These are phyloP conservation scores for Kwoniella botswanensis DNA, from an alignment of 768 basidiomycete genomes.

Conservation along the genomic window DNA sequence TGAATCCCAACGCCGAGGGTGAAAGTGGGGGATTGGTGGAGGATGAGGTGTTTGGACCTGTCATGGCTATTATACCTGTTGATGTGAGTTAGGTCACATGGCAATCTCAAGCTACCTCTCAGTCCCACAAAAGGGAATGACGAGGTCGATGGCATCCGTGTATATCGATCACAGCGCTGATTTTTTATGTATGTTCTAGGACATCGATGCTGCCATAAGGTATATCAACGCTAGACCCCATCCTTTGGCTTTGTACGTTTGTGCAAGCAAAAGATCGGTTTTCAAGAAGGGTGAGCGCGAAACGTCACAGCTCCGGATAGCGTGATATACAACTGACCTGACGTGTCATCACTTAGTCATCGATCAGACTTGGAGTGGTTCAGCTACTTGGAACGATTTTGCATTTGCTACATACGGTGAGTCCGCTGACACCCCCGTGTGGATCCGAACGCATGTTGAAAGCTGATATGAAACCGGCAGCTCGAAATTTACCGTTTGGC, in stretches of 20 bases:
- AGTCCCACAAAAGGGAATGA: neutral
- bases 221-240: constrained; percentile 51
- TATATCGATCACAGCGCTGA: too few relatives aligned
- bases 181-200: constrained; percentile 24
- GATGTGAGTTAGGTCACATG: constrained; percentile 39
- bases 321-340: neutral
- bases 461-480: neutral
- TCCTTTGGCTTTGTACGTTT: constrained; percentile 57
- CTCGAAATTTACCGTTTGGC: constrained; percentile 52
- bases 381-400: constrained; percentile 56
- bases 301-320: too few relatives aligned
- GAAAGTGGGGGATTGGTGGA: constrained; percentile 40
- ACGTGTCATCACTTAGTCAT: constrained; percentile 35
- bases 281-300: constrained; percentile 50
- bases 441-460: neutral
- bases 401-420: constrained; percentile 39
- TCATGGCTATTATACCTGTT: constrained; percentile 54
- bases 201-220: constrained; percentile 51
- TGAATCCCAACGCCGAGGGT: constrained; percentile 36
- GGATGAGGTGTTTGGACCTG: constrained; percentile 58
- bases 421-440: constrained; percentile 1
- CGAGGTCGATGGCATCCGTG: too few relatives aligned
- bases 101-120: neutral
- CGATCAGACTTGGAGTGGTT: constrained; percentile 52
- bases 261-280: constrained; percentile 38